Evolutionary conservation across 805 yeast species (phyloP), one percentile per base, ranked within the genome.

Genomic region (Starmerella floris): DNA sequence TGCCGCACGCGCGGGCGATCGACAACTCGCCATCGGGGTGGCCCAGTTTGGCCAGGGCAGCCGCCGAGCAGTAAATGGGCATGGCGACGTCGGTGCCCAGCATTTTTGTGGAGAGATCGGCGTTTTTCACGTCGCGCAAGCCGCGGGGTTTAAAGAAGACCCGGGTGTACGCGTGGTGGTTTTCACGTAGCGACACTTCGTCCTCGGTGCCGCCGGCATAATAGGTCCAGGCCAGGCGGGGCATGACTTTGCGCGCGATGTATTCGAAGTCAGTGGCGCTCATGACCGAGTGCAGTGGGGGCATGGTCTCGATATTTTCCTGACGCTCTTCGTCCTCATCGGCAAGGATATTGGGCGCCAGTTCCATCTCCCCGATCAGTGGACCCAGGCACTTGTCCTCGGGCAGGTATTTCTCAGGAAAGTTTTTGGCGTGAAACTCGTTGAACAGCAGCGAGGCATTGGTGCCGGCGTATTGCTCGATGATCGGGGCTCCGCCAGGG

Each of bases 161-260:
- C 22, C 94, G 66, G 55, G 83, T 93, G 63, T 74, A 87, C 3
- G 95, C 93, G 40, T 75, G 69, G 59, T 85, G 96, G 64, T 88
- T 87, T 56, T 87, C 95, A 52, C 97, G 72, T 55, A 82, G 59
- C 3, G 95, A 72, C 49, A 88, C 73, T 63, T 88, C 96, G 59
- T 87, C 96, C 60, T 87, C 95, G n/a, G 94, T 72, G 10, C 88
- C 97, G 22, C 85, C 74, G 3, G 93, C 80, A 59, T 87, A 87
- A 62, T 88, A 88, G 5, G 91, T 91, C 91, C 96, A 83, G 0
- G 91, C 96, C 28, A 73, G 71, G 40, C 72, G 74, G 22, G 82
- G 72, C 68, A 88, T 66, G 31, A 82, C 79, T 45, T 76, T 73
- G 40, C 83, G 70, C 3, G 97, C 96, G 38, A 88, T 74, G 53